Evolutionary conservation across 306 rosid species (phyloP).

Genomic region (Fragaria ananassa): DNA sequence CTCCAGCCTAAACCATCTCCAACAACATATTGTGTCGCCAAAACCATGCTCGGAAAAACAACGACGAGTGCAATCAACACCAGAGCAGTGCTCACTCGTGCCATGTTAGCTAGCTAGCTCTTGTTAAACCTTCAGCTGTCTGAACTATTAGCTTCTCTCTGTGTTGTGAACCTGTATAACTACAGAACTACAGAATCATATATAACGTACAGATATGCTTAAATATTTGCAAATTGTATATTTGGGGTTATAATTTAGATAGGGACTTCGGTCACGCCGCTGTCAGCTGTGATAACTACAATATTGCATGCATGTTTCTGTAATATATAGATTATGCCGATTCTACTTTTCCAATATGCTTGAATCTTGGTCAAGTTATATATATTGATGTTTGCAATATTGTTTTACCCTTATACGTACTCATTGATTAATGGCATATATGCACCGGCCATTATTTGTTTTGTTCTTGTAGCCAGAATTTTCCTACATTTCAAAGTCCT

Average conservation of each 20-base stretch:
- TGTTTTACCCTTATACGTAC: background rate
- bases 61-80: background rate
- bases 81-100: background rate
- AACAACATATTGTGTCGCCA: background rate
- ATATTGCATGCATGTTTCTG: background rate
- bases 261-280: background rate
- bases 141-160: background rate
- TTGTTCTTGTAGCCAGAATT: too few relatives aligned
- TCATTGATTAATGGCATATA: too few relatives aligned
- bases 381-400: background rate
- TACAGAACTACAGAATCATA: background rate
- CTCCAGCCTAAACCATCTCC: background rate
- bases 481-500: too few relatives aligned
- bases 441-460: too few relatives aligned
- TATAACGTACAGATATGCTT: background rate
- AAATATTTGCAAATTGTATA: background rate
- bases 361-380: background rate
- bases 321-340: background rate
- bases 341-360: background rate
- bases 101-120: background rate
- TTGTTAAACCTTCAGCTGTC: background rate
- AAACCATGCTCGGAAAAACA: background rate
- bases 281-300: background rate
- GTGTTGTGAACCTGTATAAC: background rate
- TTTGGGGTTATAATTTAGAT: background rate